Percentiles rank a stretch among this genome's conserved stretches.
Conservation (phyloP, 768 basidiomycete genomes). For the Phlebiopsis flavidoalba region DNA sequence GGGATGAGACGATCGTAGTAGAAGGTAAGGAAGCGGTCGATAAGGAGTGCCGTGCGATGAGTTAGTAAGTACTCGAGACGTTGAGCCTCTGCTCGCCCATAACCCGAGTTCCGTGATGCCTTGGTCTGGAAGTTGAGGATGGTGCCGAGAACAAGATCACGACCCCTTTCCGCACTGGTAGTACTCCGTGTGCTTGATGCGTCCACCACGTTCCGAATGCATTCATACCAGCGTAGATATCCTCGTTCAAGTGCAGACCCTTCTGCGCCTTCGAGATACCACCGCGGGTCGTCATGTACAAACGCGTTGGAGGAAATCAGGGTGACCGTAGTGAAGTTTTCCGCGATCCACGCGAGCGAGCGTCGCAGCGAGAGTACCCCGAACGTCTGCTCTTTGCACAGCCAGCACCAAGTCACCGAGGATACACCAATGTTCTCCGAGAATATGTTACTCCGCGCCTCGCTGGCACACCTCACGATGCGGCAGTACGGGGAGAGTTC, state of each 20-base stretch:
- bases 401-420: slow-evolving; percentile 96
- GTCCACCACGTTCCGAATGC: slow-evolving; percentile 93
- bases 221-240: slow-evolving; percentile 99
- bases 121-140: slow-evolving; percentile 99
- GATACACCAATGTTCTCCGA: slow-evolving; percentile 99
- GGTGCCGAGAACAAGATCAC: slow-evolving; percentile 98
- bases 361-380: slow-evolving; percentile 90
- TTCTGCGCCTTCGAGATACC: slow-evolving; percentile 99
- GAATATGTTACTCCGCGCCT: slow-evolving; percentile 99
- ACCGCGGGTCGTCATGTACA: slow-evolving; percentile 98
- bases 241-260: slow-evolving; percentile 97
- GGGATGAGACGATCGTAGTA: slow-evolving; percentile 98
- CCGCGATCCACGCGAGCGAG: slow-evolving; percentile 95
- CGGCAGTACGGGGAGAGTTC: slow-evolving; percentile 82
- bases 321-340: slow-evolving; percentile 98
- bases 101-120: slow-evolving; percentile 99
- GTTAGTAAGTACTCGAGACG: slow-evolving; percentile 97
- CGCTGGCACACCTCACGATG: no score
- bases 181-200: slow-evolving; percentile 99
- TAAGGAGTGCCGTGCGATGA: slow-evolving; percentile 96
- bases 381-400: slow-evolving; percentile 99
- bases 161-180: slow-evolving; percentile 98
- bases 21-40: slow-evolving; percentile 98
- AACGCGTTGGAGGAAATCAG: slow-evolving; percentile 96
- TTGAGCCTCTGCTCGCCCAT: slow-evolving; percentile 99